These are phyloP conservation scores for Curvularia sp. DNA, from an alignment of 2,329 filamentous ascomycete species.

Conservation along the genomic window DNA sequence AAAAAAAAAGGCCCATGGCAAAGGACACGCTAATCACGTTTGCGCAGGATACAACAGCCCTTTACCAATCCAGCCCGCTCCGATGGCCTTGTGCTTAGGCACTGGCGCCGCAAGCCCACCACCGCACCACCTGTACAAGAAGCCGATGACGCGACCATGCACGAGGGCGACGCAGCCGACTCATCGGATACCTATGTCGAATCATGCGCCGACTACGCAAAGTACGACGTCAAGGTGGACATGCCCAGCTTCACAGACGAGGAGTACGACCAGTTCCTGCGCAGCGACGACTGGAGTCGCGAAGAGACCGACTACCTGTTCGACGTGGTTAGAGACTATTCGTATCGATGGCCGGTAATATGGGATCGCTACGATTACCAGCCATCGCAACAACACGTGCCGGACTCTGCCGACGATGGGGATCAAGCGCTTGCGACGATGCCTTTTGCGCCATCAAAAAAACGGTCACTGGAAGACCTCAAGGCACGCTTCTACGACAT, in stretches of 20 bases:
- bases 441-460: conserved; percentile 55
- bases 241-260: conserved; percentile 85
- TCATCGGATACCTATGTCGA: conserved; percentile 50
- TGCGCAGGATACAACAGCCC: conserved; percentile 50
- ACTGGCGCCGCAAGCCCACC: conserved; percentile 75
- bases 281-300: conserved; percentile 81
- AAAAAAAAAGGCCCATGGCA: background rate
- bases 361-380: conserved; percentile 90
- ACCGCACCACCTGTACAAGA: conserved; percentile 40
- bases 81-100: conserved; percentile 74
- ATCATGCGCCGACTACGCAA: conserved; percentile 71
- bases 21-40: conserved; percentile 20
- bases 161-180: conserved; percentile 49
- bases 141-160: conserved; percentile 43
- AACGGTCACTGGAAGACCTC: conserved; percentile 83
- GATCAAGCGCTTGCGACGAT: conserved; percentile 41
- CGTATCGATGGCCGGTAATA: conserved; percentile 89
- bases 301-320: conserved; percentile 95
- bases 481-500: conserved; percentile 92
- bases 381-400: conserved; percentile 42
- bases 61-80: conserved; percentile 81
- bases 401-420: conserved; percentile 32
- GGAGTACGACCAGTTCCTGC: conserved; percentile 79
- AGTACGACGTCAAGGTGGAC: conserved; percentile 83
- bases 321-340: conserved; percentile 75